Base-by-base conservation (phyloP, 2,329 filamentous ascomycete genomes). In the Penicillium psychrosexuale region DNA sequence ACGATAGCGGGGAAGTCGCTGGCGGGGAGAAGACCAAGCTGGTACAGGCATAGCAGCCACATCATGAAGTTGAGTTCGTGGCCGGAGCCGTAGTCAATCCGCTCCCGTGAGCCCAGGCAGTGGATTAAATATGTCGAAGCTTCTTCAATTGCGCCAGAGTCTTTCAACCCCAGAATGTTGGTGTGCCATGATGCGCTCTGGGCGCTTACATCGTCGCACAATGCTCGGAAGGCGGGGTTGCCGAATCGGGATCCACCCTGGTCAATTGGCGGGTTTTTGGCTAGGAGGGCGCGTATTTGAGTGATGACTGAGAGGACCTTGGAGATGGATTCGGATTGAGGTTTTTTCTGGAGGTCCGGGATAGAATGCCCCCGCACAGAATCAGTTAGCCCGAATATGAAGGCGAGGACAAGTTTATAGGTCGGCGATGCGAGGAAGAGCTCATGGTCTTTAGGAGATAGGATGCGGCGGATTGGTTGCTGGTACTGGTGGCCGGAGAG, bases 41-140 rank as follows among this genome's bases (percentile, higher is more conserved):
- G 89, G 71, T 94, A 90, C 0, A 99, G 85, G 69, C 91, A 96
- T n/a, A 99, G 83, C 34, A 97, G 82, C 92, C 93, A 99, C 69
- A 96, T 88, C 72, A 93, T 81, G 75, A 99, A 97, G 78, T 99
- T 97, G 59, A 99, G 83, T 76, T 99, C 94, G 73, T 99, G 94
- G 2, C 94, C 94, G 0, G 91, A 97, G 47, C 94, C 94, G 72
- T 99, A 99, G 77, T 99, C 94, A 67, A 99, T 94, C 38, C 93
- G 84, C 48, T 84, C 83, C 42, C 87, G 83, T 69, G 96, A 96
- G 43, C 94, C 94, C 61, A 97, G 92, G 0, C 89, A 87, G 67
- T 96, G 84, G 60, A 83, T 77, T 33, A 99, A 81, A 74, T 99
- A 99, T 30, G 86, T 84, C 0, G 87, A 87, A 5, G 89, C 78